phyloP scores from a whole-genome alignment of 2,329 filamentous ascomycete genomes.

The Eutypa lata region DNA sequence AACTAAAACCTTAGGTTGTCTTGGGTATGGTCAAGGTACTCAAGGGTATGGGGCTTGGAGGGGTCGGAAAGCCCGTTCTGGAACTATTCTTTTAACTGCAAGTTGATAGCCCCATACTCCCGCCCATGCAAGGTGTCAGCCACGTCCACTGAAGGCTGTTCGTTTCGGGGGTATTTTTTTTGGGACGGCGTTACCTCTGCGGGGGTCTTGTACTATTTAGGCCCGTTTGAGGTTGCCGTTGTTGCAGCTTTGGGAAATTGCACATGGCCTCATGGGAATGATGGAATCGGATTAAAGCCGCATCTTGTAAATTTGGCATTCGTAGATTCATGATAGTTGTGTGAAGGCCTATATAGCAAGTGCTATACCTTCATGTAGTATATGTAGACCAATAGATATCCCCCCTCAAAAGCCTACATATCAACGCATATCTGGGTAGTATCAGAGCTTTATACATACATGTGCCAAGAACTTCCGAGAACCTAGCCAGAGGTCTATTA shows the following conservation, averaged over 20 bases:
- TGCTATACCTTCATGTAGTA: no score
- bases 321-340: no score
- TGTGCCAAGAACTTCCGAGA: no score
- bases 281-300: background rate
- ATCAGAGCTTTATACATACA: no score
- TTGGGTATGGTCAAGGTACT: no score
- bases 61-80: background rate
- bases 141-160: no score
- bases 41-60: background rate
- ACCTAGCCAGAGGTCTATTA: no score
- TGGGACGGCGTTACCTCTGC: background rate
- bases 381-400: background rate
- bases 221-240: background rate
- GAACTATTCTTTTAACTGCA: background rate
- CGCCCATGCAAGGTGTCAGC: no score
- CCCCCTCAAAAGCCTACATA: background rate
- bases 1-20: no score
- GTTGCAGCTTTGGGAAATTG: background rate
- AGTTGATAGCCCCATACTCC: background rate
- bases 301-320: background rate
- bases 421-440: background rate
- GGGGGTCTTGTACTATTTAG: background rate
- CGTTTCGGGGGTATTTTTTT: no score
- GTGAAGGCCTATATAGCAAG: no score
- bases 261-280: background rate